Conservation (phyloP, 208 protist species). For the Porcisia hertigi region DNA sequence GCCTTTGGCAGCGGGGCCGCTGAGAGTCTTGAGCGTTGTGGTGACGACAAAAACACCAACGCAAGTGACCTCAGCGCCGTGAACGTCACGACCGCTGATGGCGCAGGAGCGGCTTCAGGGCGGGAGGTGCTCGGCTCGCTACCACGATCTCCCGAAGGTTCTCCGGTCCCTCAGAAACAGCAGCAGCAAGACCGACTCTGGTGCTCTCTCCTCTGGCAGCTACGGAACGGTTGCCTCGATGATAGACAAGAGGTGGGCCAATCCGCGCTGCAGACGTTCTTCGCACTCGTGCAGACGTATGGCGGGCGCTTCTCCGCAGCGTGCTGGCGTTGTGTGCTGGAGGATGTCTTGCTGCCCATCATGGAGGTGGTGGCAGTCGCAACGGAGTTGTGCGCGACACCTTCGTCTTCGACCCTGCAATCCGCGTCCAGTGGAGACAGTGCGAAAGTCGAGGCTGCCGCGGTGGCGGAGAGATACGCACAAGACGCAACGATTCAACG, state of each 20-base stretch:
- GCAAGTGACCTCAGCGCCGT: background rate
- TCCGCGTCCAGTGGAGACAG: background rate
- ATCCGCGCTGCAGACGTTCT: slow-evolving; percentile 80
- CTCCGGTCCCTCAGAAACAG: background rate
- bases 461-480: background rate
- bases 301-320: slow-evolving; percentile 52
- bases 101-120: background rate
- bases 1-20: slow-evolving; percentile 14
- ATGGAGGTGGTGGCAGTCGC: slow-evolving; percentile 51
- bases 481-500: slow-evolving; percentile 2
- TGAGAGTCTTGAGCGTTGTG: background rate
- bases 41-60: background rate
- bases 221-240: slow-evolving; percentile 51
- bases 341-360: slow-evolving; percentile 49
- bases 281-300: slow-evolving; percentile 79
- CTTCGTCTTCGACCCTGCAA: background rate
- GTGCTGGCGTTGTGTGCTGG: slow-evolving; percentile 62
- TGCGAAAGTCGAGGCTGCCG: background rate
- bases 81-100: background rate
- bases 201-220: slow-evolving; percentile 50
- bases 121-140: background rate
- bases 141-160: background rate
- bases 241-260: slow-evolving; percentile 81
- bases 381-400: slow-evolving; percentile 29
- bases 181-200: slow-evolving; percentile 33